These are phyloP conservation scores for Geranium brycei DNA, from an alignment of 345 rosid genomes.

Conservation along the genomic window DNA sequence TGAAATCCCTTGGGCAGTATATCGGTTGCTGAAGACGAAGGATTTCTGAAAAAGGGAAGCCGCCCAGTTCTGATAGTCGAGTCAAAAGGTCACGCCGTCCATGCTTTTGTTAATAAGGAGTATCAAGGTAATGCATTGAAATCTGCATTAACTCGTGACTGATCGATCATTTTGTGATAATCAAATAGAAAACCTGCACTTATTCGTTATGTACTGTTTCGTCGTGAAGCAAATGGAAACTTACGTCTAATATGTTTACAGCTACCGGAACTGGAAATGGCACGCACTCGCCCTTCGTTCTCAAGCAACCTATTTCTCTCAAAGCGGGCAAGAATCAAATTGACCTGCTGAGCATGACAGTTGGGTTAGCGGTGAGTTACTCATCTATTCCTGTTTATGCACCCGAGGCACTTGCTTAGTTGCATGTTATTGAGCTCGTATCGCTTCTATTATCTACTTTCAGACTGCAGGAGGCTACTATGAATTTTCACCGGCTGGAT, in stretches of 20 bases:
- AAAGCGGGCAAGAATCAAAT: constrained; percentile 67
- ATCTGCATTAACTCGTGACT: no score
- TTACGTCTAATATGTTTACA: constrained; percentile 11
- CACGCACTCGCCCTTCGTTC: constrained; percentile 41
- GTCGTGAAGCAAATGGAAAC: neutral
- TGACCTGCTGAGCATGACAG: constrained; percentile 71
- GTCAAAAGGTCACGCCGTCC: constrained; percentile 88
- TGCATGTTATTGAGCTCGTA: neutral
- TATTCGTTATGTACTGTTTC: neutral
- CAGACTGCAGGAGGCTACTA: constrained; percentile 85
- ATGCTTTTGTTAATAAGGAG: constrained; percentile 64
- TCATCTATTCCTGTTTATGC: neutral
- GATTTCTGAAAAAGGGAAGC: constrained; percentile 45
- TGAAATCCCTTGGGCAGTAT: constrained; percentile 27
- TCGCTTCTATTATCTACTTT: constrained; percentile 7
- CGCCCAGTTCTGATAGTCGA: constrained; percentile 54
- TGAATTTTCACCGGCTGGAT: constrained; percentile 72
- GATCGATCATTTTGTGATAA: no score
- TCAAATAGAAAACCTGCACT: no score
- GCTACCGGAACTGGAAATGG: constrained; percentile 79
- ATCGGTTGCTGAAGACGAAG: constrained; percentile 38
- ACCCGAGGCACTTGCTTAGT: no score
- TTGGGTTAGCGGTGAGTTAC: constrained; percentile 65
- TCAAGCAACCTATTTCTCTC: constrained; percentile 47
- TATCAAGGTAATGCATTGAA: constrained; percentile 35